A percentile compares a stretch with the other conserved stretches of the same genome.
Conservation (phyloP, 2,329 filamentous ascomycete species). For the Paracamarosporium sp. region DNA sequence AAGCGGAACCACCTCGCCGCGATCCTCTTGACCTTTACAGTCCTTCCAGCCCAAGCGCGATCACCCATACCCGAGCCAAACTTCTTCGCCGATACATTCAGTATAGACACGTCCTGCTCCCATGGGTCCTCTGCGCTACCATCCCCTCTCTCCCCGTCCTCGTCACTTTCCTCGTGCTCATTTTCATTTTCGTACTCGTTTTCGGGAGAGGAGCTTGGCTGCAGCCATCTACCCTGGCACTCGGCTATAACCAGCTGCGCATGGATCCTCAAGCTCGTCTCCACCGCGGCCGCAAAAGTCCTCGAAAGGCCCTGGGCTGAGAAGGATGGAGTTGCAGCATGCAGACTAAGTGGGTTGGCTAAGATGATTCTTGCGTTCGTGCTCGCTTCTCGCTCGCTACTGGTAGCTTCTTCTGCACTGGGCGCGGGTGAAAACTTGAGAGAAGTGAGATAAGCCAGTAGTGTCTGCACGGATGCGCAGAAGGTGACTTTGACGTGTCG, state of each 20-base stretch:
- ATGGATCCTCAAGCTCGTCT: constrained; percentile 57
- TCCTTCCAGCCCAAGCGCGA: constrained; percentile 57
- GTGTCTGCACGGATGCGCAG: constrained; percentile 75
- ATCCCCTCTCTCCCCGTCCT: constrained; percentile 57
- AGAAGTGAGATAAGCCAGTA: constrained; percentile 76
- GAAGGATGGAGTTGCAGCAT: constrained; percentile 74
- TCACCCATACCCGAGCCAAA: constrained; percentile 42
- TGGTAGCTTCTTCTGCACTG: constrained; percentile 9
- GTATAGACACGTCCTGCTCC: constrained; percentile 55
- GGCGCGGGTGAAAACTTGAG: constrained; percentile 42
- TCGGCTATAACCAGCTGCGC: constrained; percentile 53
- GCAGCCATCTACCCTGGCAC: constrained; percentile 26
- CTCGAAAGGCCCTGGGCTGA: constrained; percentile 74
- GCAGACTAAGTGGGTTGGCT: constrained; percentile 70
- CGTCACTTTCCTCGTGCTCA: not conserved
- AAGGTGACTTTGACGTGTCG: constrained; percentile 75
- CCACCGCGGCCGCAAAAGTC: constrained; percentile 68
- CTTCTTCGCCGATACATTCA: constrained; percentile 54
- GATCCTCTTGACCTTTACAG: constrained; percentile 50
- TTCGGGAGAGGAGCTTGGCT: not conserved
- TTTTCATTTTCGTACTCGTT: constrained; percentile 51
- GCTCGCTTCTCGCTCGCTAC: constrained; percentile 8
- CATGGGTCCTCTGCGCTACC: constrained; percentile 40
- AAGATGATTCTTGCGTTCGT: constrained; percentile 59
- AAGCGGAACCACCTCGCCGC: constrained; percentile 54